A percentile compares a stretch with the other conserved stretches of the same genome.
Evolutionary conservation across 106 monocot species (phyloP).

Genomic region (Dactylorhiza incarnata): DNA sequence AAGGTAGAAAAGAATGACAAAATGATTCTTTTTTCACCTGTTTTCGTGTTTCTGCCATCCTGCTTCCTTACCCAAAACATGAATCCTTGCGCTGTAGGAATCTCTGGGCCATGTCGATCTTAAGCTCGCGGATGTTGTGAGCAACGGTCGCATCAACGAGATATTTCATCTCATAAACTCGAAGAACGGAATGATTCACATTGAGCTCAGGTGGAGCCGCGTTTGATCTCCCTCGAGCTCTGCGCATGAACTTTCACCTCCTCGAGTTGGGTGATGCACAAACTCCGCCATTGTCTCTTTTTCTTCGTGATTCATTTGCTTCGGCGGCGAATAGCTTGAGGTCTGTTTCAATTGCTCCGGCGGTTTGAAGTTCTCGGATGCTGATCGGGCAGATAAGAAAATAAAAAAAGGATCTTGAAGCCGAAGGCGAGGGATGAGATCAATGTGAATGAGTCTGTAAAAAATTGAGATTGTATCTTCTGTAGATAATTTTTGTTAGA

Average conservation of each 20-base stretch:
- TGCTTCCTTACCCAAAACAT: not conserved
- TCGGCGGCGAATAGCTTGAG: not conserved
- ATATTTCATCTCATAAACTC: slow-evolving; percentile 81
- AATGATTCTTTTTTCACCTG: not conserved
- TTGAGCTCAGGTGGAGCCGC: slow-evolving; percentile 74
- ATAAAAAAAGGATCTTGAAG: not conserved
- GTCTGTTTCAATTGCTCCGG: not conserved
- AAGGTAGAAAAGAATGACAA: slow-evolving; percentile 28
- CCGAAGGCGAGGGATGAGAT: not conserved
- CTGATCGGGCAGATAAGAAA: not conserved
- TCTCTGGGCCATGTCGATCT: slow-evolving; percentile 63
- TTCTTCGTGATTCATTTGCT: not conserved
- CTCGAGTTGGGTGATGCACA: not conserved
- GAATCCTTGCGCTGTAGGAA: slow-evolving; percentile 33
- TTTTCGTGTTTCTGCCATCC: not conserved
- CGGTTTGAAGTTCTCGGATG: not conserved
- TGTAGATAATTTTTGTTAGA: not conserved
- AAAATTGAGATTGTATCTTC: not conserved
- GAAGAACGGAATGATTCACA: slow-evolving; percentile 53
- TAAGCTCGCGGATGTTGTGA: slow-evolving; percentile 62
- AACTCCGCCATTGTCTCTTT: not conserved
- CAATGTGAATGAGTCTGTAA: not conserved
- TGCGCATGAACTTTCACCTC: not conserved
- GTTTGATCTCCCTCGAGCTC: slow-evolving; percentile 7
- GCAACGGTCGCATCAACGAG: slow-evolving; percentile 72